phyloP scores from a whole-genome alignment of 2,329 filamentous ascomycete genomes.

The Albophoma yamanashiensis region DNA sequence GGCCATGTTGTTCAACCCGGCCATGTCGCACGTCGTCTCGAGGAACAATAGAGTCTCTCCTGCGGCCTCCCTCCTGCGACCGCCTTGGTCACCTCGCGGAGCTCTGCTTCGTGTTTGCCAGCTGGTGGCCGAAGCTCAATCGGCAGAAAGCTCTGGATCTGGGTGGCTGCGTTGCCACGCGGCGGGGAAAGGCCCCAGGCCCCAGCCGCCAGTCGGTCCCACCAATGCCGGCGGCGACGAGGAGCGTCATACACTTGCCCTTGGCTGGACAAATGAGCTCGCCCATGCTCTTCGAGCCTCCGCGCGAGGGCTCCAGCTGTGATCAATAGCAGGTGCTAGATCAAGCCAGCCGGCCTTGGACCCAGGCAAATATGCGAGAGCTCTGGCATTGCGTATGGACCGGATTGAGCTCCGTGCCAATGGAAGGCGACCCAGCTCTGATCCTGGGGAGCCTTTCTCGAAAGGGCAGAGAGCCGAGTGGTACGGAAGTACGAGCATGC shows the following conservation, averaged over 20 bases:
- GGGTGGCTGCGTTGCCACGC: not conserved
- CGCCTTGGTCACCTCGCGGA: not conserved
- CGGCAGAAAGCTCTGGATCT: not conserved
- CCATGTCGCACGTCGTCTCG: not conserved
- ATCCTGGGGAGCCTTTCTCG: not conserved
- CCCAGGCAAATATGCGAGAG: not conserved
- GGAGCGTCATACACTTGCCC: not conserved
- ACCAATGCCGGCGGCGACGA: not conserved
- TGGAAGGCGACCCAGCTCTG: not conserved
- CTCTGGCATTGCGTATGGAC: not conserved
- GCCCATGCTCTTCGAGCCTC: not conserved
- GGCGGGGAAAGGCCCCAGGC: not conserved
- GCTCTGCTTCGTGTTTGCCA: not conserved
- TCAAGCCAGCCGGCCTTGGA: no score
- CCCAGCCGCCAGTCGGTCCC: not conserved
- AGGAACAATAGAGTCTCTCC: not conserved
- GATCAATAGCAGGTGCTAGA: not conserved
- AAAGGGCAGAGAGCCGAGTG: not conserved
- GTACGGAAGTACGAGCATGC: not conserved
- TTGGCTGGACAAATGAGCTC: not conserved
- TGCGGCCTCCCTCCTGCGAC: not conserved
- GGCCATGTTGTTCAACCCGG: not conserved
- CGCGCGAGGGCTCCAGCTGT: not conserved
- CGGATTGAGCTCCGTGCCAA: not conserved
- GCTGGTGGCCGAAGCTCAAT: not conserved